A percentile compares a stretch with the other conserved stretches of the same genome.
Evolutionary conservation across 1,139 yeast species (phyloP).

Genomic region (Scheffersomyces lignicola): DNA sequence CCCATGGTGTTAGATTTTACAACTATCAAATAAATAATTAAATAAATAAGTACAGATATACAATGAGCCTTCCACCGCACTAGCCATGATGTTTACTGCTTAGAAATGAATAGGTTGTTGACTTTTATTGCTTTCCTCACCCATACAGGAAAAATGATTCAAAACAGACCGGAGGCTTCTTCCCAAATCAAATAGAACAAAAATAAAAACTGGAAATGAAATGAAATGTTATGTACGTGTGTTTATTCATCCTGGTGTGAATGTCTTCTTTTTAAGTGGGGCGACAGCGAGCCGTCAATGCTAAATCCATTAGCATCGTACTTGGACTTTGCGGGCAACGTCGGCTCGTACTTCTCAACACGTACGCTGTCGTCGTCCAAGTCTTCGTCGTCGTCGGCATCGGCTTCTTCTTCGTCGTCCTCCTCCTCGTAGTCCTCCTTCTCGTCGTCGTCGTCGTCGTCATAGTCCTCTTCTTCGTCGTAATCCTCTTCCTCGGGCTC

Average conservation of each 20-base stretch:
- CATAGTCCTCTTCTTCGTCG: conserved; percentile 10
- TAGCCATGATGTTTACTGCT: too few species aligned
- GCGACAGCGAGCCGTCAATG: conserved; percentile 34
- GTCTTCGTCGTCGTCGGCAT: conserved; percentile 13
- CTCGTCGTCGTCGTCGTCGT: conserved; percentile 12
- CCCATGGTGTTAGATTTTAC: too few species aligned
- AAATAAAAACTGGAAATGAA: neutral
- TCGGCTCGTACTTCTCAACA: conserved; percentile 8
- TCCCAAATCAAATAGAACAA: too few species aligned
- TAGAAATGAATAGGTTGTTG: too few species aligned
- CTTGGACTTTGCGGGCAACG: conserved; percentile 10
- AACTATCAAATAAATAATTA: too few species aligned
- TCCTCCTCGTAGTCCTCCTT: conserved; percentile 13
- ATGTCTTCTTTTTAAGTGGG: conserved; percentile 34
- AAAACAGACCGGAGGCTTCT: too few species aligned
- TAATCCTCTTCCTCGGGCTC: conserved; percentile 6
- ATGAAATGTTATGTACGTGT: neutral
- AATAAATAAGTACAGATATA: too few species aligned
- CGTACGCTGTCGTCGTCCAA: conserved; percentile 13
- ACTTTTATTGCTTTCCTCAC: too few species aligned
- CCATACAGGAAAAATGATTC: too few species aligned
- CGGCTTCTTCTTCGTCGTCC: conserved; percentile 13
- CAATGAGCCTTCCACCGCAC: too few species aligned
- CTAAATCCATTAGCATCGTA: conserved; percentile 29
- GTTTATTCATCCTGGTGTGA: neutral